These are phyloP conservation scores for Xylariaceae sp. DNA, from an alignment of 2,329 filamentous ascomycete genomes.

Conservation along the genomic window DNA sequence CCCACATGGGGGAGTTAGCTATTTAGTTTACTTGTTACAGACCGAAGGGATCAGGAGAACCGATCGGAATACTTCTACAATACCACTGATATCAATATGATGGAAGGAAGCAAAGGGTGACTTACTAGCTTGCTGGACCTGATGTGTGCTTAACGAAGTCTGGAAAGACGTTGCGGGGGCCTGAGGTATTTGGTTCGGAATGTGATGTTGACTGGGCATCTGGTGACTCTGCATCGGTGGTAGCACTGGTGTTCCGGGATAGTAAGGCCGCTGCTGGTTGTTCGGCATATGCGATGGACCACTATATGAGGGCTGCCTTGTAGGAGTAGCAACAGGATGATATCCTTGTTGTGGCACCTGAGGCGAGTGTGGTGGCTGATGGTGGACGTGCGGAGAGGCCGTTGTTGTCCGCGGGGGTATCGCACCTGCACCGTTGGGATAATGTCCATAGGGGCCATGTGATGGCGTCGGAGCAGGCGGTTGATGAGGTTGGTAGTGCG, in stretches of 20 bases:
- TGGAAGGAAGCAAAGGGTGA: background rate
- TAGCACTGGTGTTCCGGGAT: slow-evolving; percentile 25
- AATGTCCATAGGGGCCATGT: slow-evolving; percentile 28
- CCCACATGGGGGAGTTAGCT: slow-evolving; percentile 14
- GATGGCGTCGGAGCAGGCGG: slow-evolving; percentile 27
- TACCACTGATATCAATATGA: background rate
- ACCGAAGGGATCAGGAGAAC: background rate
- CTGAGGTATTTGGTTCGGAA: slow-evolving; percentile 12
- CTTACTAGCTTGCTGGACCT: slow-evolving; percentile 31
- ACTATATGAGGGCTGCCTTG: slow-evolving; percentile 28
- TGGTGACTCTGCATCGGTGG: slow-evolving; percentile 27
- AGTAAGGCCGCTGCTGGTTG: slow-evolving; percentile 26
- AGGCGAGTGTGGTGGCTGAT: slow-evolving; percentile 28
- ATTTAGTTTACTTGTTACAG: background rate
- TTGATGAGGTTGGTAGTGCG: slow-evolving; percentile 27
- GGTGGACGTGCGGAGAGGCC: slow-evolving; percentile 31
- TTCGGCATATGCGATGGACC: slow-evolving; percentile 27
- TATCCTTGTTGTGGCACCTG: slow-evolving; percentile 29
- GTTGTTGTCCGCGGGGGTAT: slow-evolving; percentile 29
- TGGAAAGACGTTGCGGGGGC: slow-evolving; percentile 25
- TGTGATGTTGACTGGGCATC: slow-evolving; percentile 22
- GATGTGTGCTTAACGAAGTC: slow-evolving; percentile 30
- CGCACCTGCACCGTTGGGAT: slow-evolving; percentile 27
- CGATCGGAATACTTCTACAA: background rate
- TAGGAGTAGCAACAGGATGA: slow-evolving; percentile 26